phyloP scores from a whole-genome alignment of 305 asterid species.

The Rubia peregrina region DNA sequence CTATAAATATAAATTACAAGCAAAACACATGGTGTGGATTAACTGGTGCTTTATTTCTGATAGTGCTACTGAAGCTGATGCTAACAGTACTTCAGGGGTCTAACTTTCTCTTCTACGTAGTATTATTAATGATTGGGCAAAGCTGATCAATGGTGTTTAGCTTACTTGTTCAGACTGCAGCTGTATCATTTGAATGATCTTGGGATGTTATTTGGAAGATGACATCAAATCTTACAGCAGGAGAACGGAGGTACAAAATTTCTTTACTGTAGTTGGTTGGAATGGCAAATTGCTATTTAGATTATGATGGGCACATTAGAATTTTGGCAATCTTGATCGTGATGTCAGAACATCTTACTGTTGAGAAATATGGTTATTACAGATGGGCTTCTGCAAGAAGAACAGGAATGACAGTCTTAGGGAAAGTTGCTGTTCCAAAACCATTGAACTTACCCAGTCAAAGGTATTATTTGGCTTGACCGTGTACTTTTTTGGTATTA shows the following conservation, averaged over 20 bases:
- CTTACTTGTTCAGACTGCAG: conserved; percentile 29
- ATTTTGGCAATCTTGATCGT: conserved; percentile 7
- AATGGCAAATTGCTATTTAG: not conserved
- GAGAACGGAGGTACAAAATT: conserved; percentile 71
- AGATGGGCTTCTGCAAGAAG: conserved; percentile 89
- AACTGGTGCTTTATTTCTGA: not conserved
- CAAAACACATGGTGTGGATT: not conserved
- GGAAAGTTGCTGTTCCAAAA: conserved; percentile 96
- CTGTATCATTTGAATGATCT: conserved; percentile 52
- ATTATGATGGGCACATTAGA: not conserved
- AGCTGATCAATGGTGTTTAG: not conserved
- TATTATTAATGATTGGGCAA: not conserved
- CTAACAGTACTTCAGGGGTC: not conserved
- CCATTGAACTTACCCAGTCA: conserved; percentile 98
- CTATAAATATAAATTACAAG: not conserved
- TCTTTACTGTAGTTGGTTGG: not conserved
- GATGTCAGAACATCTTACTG: conserved; percentile 10
- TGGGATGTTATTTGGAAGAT: conserved; percentile 51
- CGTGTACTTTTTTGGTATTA: conserved; percentile 12
- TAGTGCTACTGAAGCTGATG: not conserved
- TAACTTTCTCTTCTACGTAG: not conserved
- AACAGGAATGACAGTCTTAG: conserved; percentile 89
- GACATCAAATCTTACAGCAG: conserved; percentile 86
- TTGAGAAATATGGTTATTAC: conserved; percentile 13
- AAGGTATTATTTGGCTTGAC: conserved; percentile 38